phyloP scores from a whole-genome alignment of 2,329 filamentous ascomycete genomes.

The Arthrobotrys iridis region DNA sequence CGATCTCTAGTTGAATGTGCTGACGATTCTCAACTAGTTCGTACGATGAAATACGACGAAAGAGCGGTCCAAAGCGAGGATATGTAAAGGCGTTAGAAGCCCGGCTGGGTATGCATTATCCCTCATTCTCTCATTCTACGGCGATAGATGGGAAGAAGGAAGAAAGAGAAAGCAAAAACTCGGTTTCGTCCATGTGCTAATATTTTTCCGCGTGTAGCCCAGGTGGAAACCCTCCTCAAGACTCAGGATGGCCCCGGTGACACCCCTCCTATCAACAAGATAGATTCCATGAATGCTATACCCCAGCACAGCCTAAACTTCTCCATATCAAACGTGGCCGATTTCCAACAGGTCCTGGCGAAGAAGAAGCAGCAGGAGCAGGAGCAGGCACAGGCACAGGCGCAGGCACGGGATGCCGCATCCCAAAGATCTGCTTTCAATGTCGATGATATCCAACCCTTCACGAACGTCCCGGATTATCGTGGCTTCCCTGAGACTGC shows the following conservation, averaged over 20 bases:
- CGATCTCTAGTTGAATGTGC: not conserved
- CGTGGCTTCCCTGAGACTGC: slow-evolving; percentile 57
- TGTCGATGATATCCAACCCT: slow-evolving; percentile 27
- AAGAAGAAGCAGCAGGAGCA: slow-evolving; percentile 22
- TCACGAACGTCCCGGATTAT: slow-evolving; percentile 31
- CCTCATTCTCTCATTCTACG: not conserved
- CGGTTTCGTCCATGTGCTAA: slow-evolving; percentile 10
- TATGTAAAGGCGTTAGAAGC: slow-evolving; percentile 96
- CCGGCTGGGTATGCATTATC: slow-evolving; percentile 78
- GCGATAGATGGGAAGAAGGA: too few relatives aligned
- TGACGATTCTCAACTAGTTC: slow-evolving; percentile 62
- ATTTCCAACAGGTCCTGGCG: slow-evolving; percentile 22
- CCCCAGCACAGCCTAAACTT: slow-evolving; percentile 33
- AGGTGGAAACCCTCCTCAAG: slow-evolving; percentile 91
- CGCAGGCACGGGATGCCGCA: slow-evolving; percentile 9
- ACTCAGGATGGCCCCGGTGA: slow-evolving; percentile 69
- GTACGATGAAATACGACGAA: slow-evolving; percentile 91
- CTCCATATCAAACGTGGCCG: slow-evolving; percentile 32
- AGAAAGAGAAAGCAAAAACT: too few relatives aligned
- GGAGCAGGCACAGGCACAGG: not conserved
- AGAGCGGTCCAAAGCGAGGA: slow-evolving; percentile 92
- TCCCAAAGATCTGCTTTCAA: slow-evolving; percentile 57
- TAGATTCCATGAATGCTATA: slow-evolving; percentile 32
- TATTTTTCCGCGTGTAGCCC: slow-evolving; percentile 68
- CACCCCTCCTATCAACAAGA: slow-evolving; percentile 32